phyloP scores from a whole-genome alignment of 1,284 basidiomycete genomes.

The Entoloma clypeatum region DNA sequence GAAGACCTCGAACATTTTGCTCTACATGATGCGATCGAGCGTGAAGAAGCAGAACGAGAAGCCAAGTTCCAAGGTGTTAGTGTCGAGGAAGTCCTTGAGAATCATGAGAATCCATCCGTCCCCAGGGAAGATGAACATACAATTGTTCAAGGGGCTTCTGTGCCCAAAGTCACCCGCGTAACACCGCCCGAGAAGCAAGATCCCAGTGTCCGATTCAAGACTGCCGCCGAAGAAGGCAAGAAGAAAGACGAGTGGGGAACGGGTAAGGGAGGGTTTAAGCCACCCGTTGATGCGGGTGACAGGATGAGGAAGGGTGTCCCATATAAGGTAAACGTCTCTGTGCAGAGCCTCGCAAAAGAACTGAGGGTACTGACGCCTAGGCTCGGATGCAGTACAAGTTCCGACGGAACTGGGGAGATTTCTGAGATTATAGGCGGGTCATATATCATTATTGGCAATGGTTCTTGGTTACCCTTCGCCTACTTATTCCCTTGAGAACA shows the following conservation, averaged over 20 bases:
- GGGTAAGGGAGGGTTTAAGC: constrained; percentile 70
- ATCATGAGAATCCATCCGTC: constrained; percentile 41
- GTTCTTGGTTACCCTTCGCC: constrained; percentile 5
- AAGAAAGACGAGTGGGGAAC: constrained; percentile 65
- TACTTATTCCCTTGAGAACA: constrained; percentile 4
- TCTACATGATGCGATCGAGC: constrained; percentile 87
- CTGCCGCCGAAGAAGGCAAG: constrained; percentile 47
- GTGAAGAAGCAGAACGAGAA: constrained; percentile 79
- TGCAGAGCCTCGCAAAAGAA: constrained; percentile 14
- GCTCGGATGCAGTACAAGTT: constrained; percentile 81
- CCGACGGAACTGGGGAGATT: constrained; percentile 80
- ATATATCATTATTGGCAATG: constrained; percentile 1
- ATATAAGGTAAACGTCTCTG: constrained; percentile 65
- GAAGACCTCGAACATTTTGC: constrained; percentile 89
- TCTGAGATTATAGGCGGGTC: constrained; percentile 43
- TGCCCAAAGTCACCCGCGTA: constrained; percentile 52
- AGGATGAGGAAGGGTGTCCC: constrained; percentile 76
- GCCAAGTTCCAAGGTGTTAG: constrained; percentile 79
- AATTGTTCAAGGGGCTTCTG: constrained; percentile 22
- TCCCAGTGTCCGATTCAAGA: constrained; percentile 55
- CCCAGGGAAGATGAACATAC: constrained; percentile 31
- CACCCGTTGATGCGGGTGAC: constrained; percentile 65
- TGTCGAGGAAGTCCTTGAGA: constrained; percentile 59
- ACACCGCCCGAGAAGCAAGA: constrained; percentile 63
- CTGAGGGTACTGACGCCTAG: constrained; percentile 43